Percentiles rank a stretch among this genome's conserved stretches.
These are phyloP conservation scores for Plasmodium blacklocki DNA, from an alignment of 169 alveolate genomes.

Conservation along the genomic window DNA sequence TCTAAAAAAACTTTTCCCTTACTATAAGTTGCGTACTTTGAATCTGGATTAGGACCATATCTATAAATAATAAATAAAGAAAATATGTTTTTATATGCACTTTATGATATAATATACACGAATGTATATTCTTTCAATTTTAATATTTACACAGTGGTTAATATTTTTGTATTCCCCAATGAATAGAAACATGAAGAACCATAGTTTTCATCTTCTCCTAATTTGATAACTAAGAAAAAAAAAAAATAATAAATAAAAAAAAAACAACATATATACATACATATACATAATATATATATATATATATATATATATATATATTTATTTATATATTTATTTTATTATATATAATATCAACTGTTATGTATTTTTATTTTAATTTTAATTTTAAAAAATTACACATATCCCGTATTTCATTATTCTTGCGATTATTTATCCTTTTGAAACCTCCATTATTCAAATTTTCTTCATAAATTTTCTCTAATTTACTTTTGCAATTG, in stretches of 20 bases:
- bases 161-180: conserved; percentile 55
- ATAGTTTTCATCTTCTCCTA: conserved; percentile 62
- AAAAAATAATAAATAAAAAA: no score
- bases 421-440: conserved; percentile 60
- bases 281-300: neutral
- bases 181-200: conserved; percentile 72
- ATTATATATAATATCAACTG: neutral
- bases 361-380: neutral
- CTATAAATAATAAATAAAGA: conserved; percentile 29
- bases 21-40: conserved; percentile 60
- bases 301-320: neutral
- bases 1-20: conserved; percentile 70
- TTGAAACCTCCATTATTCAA: conserved; percentile 41
- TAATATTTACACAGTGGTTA: conserved; percentile 28
- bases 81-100: neutral
- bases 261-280: neutral
- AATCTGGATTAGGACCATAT: conserved; percentile 75
- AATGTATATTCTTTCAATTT: neutral
- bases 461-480: conserved; percentile 51
- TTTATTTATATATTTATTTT: neutral
- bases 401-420: conserved; percentile 72
- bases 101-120: neutral
- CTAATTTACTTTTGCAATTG: conserved; percentile 58
- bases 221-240: conserved; percentile 35
- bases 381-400: conserved; percentile 19